Percentiles rank a stretch among this genome's conserved stretches.
These are phyloP conservation scores for Salix dunnii DNA, from an alignment of 345 rosid species.

Conservation along the genomic window DNA sequence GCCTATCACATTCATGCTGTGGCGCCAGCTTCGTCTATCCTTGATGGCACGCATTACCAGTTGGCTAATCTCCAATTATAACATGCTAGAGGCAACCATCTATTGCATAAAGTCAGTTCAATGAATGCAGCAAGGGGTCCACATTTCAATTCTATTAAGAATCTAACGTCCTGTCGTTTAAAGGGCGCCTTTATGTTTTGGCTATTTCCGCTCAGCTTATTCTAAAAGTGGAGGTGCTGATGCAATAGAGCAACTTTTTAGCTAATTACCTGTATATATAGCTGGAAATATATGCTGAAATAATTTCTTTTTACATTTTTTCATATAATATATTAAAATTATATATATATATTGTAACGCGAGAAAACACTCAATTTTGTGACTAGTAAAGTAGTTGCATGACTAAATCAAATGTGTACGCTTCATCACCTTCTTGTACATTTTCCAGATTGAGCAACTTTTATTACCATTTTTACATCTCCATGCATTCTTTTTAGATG, in stretches of 20 bases:
- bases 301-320: too few species aligned
- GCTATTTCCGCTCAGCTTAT: background rate
- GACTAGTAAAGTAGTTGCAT: background rate
- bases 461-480: too few species aligned
- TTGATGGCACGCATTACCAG: background rate
- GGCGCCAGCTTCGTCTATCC: constrained; percentile 1
- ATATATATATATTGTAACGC: background rate
- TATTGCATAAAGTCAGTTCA: background rate
- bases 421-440: too few species aligned
- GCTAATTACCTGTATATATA: too few species aligned
- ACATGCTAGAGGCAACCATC: constrained; percentile 2
- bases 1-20: background rate
- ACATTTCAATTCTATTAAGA: background rate
- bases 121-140: background rate
- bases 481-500: too few species aligned
- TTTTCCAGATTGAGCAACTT: too few species aligned
- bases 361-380: too few species aligned
- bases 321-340: too few species aligned
- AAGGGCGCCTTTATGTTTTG: background rate
- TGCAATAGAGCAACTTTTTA: too few species aligned
- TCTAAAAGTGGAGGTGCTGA: background rate
- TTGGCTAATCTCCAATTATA: background rate
- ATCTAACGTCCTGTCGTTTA: background rate
- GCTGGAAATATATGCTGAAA: too few species aligned
- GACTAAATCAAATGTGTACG: background rate